These are phyloP conservation scores for Trichopus zeylanicus DNA, from an alignment of 116 monocot species.

Conservation along the genomic window DNA sequence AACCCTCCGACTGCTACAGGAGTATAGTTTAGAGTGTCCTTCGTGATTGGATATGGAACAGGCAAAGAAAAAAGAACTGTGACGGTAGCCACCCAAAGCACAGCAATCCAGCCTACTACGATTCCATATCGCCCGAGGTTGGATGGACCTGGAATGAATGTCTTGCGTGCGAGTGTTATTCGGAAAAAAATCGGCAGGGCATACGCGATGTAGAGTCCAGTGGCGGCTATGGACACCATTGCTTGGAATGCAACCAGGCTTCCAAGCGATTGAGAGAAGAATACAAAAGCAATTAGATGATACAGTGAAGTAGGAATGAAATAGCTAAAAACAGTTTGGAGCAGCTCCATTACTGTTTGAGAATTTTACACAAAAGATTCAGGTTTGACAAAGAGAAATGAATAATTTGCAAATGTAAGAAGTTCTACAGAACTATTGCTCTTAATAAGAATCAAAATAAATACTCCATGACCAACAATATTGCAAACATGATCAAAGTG, in stretches of 20 bases:
- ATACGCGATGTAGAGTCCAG: constrained; percentile 92
- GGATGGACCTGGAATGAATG: constrained; percentile 73
- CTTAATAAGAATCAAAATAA: no score
- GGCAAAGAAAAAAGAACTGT: constrained; percentile 72
- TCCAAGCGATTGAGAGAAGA: constrained; percentile 57
- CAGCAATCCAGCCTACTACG: constrained; percentile 63
- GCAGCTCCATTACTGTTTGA: no score
- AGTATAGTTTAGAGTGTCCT: constrained; percentile 41
- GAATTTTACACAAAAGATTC: no score
- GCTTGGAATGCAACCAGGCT: constrained; percentile 96
- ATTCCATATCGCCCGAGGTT: constrained; percentile 62
- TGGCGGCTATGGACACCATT: constrained; percentile 93
- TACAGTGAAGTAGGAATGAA: no score
- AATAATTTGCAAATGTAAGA: no score
- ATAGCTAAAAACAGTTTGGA: no score
- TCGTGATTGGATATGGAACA: constrained; percentile 33
- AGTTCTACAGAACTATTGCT: no score
- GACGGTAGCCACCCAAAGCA: constrained; percentile 77
- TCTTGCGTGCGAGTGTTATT: constrained; percentile 58
- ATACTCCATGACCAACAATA: no score
- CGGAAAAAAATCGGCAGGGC: constrained; percentile 79
- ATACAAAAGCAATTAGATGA: neutral
- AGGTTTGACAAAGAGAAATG: no score
- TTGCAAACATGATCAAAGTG: no score
- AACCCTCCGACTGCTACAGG: constrained; percentile 34